These are phyloP conservation scores for Pseudopyricularia javanii DNA, from an alignment of 2,329 filamentous ascomycete species.

Conservation along the genomic window DNA sequence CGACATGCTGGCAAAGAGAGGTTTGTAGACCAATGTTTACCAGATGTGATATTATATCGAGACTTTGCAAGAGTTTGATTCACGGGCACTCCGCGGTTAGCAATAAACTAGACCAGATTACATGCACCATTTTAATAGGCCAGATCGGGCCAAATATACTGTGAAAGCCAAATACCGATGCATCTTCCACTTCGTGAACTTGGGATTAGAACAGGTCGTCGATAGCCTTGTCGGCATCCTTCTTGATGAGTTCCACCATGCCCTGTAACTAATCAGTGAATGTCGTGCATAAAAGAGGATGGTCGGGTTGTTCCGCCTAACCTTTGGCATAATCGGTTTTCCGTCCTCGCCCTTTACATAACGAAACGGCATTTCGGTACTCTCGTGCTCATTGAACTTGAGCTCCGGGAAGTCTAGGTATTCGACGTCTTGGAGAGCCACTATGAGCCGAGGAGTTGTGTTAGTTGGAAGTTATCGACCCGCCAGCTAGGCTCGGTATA, in stretches of 20 bases:
- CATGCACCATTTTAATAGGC: background rate
- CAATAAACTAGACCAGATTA: too few species aligned
- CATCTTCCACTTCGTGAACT: background rate
- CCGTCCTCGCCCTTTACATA: constrained; percentile 71
- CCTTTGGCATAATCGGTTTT: constrained; percentile 82
- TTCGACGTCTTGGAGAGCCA: constrained; percentile 62
- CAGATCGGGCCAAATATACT: background rate
- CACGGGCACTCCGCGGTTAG: too few species aligned
- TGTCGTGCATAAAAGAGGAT: too few species aligned
- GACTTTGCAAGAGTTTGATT: too few species aligned
- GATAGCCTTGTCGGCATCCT: constrained; percentile 86
- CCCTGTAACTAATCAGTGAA: constrained; percentile 40
- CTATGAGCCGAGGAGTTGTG: constrained; percentile 27
- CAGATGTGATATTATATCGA: too few species aligned
- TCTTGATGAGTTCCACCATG: constrained; percentile 87
- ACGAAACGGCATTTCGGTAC: constrained; percentile 94
- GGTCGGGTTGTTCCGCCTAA: constrained; percentile 26
- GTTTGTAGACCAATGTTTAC: constrained; percentile 10
- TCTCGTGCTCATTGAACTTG: constrained; percentile 81
- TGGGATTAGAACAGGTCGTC: constrained; percentile 60
- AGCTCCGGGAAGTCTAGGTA: constrained; percentile 87
- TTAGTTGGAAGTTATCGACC: background rate
- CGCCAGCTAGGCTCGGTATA: too few species aligned
- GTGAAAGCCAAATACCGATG: too few species aligned
- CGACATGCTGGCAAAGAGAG: constrained; percentile 62